These are phyloP conservation scores for Usnea hakonensis DNA, from an alignment of 495 filamentous ascomycete species.

Conservation along the genomic window DNA sequence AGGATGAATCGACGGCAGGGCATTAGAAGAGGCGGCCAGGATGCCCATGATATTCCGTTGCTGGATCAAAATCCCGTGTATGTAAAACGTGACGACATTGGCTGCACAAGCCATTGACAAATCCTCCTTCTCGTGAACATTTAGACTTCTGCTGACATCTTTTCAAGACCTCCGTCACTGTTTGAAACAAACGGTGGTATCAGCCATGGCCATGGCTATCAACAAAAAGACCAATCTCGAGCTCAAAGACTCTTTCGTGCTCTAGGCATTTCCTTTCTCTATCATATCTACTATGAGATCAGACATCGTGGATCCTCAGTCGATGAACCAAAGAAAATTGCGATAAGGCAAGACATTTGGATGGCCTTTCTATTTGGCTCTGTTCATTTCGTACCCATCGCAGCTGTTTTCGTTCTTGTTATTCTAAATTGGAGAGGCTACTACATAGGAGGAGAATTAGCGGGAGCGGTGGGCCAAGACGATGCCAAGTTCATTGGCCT, in stretches of 20 bases:
- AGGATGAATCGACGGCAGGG: background rate
- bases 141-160: background rate
- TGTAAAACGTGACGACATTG: background rate
- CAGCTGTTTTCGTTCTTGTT: background rate
- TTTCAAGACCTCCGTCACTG: background rate
- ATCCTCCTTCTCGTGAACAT: background rate
- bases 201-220: background rate
- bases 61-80: background rate
- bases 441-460: slow-evolving; percentile 16
- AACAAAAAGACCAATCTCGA: background rate
- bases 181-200: background rate
- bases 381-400: slow-evolving; percentile 8
- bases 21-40: background rate
- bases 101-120: background rate
- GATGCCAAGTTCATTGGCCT: slow-evolving; percentile 11
- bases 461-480: background rate
- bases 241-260: slow-evolving; percentile 4
- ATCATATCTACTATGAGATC: background rate
- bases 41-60: background rate
- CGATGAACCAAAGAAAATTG: slow-evolving; percentile 6
- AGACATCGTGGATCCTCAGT: background rate
- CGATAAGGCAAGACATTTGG: background rate
- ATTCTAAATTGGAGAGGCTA: slow-evolving; percentile 13
- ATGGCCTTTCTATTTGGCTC: slow-evolving; percentile 2
- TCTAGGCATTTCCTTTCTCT: slow-evolving; percentile 4